Percentiles rank a stretch among this genome's conserved stretches.
Conservation (phyloP, 805 yeast genomes). For the Schwanniomyces occidentalis region DNA sequence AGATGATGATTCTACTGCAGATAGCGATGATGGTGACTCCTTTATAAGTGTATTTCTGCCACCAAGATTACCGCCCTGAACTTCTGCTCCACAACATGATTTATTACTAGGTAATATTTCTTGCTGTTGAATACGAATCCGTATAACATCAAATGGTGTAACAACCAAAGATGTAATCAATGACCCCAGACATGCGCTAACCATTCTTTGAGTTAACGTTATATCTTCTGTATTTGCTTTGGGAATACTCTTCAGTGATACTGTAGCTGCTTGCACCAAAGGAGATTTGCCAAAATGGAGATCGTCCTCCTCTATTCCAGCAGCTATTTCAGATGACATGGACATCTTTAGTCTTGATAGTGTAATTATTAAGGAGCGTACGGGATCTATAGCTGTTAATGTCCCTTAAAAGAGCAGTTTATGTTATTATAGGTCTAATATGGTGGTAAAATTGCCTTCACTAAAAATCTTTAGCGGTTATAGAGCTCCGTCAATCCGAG, state of each 20-base stretch:
- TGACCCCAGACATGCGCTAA: slow-evolving; percentile 78
- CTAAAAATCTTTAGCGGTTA: not conserved
- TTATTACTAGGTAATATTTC: slow-evolving; percentile 46
- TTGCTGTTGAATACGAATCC: slow-evolving; percentile 78
- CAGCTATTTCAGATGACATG: slow-evolving; percentile 40
- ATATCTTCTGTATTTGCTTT: no score
- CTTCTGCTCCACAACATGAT: slow-evolving; percentile 28
- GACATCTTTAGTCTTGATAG: slow-evolving; percentile 24
- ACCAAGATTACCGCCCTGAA: slow-evolving; percentile 27
- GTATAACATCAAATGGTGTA: slow-evolving; percentile 80
- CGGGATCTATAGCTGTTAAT: no score
- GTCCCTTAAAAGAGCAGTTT: no score
- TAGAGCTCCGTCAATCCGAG: slow-evolving; percentile 1
- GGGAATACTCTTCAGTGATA: slow-evolving; percentile 4
- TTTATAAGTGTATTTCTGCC: slow-evolving; percentile 28
- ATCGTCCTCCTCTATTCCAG: slow-evolving; percentile 36
- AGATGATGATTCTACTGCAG: slow-evolving; percentile 33
- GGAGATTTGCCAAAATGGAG: slow-evolving; percentile 10
- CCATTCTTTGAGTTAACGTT: slow-evolving; percentile 62
- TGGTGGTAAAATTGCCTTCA: no score
- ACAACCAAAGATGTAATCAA: slow-evolving; percentile 69
- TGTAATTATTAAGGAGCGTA: not conserved
- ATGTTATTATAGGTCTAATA: no score
- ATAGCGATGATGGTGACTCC: slow-evolving; percentile 21
- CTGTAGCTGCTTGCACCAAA: not conserved